Evolutionary conservation across 192 early-diverging fungal species (phyloP), one percentile per base, ranked within the genome.

Genomic region (Coemansia sp.): DNA sequence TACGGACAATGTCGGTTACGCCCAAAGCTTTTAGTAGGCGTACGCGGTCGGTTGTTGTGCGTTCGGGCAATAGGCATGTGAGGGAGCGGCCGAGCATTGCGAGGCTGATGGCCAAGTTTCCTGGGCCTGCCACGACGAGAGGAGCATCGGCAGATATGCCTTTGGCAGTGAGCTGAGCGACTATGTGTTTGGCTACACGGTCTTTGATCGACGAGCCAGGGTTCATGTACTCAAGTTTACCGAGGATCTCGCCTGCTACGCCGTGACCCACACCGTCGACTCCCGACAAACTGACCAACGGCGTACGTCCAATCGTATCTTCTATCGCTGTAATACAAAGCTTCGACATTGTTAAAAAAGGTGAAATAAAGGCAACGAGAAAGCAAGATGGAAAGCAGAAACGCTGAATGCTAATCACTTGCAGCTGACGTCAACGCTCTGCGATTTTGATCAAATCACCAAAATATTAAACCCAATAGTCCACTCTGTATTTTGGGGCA

Each of bases 191-290:
- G 31, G 91, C 91, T 4, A 90, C 83, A 15, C 91, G 76, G 72
- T 93, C 90, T 68, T 90, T 93, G 47, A 88, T 83, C 21, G 88
- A 89, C 10, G 85, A 86, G n/a, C 74, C 66, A 2, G 88, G 86
- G 60, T 91, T 91, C 48, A 80, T 78, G 71, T 84, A 93, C 65
- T 93, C 91, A 5, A 89, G 79, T 68, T 93, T 93, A 47, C 85
- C 91, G 5, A 88, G 54, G 1, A 91, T 57, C 52, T 91, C 85
- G 0, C 87, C 85, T 69, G 72, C 36, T 22, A 50, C 34, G 1
- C 53, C 51, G 8, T 19, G 50, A 10, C 47, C 52, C 15, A 64
- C 40, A 12, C 60, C 66, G 14, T 59, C 82, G 56, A 63, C 53
- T 9, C 36, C 51, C 11, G 15, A 36, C 59, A 75, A 82, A 34